Conservation (phyloP, 192 early-diverging fungal species). For the Radiomyces spectabilis region DNA sequence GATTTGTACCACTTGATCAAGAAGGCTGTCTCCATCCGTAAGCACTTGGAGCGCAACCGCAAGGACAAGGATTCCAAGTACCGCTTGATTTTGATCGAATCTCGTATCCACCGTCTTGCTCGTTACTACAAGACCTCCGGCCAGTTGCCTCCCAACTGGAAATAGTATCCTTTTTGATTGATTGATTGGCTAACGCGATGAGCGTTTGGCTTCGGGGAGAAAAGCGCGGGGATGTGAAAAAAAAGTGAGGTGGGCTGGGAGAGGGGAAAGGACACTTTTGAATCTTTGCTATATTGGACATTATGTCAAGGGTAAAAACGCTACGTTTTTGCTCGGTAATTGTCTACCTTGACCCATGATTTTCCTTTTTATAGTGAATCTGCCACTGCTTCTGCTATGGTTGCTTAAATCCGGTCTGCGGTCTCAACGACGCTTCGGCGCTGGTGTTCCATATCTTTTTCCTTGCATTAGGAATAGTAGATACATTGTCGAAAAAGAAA, state of each 20-base stretch:
- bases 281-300: conserved; percentile 27
- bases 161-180: conserved; percentile 74
- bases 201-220: too few species aligned
- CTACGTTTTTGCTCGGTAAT: conserved; percentile 25
- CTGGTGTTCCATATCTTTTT: too few species aligned
- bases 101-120: conserved; percentile 95
- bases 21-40: conserved; percentile 98
- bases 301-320: conserved; percentile 17
- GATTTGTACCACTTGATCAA: conserved; percentile 99
- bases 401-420: too few species aligned
- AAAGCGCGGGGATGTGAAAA: too few species aligned
- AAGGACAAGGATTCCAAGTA: conserved; percentile 99
- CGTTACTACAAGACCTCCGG: conserved; percentile 99
- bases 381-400: conserved; percentile 32
- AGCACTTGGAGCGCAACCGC: conserved; percentile 98
- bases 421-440: too few species aligned
- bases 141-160: conserved; percentile 95
- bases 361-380: conserved; percentile 44
- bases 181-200: too few species aligned
- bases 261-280: too few species aligned
- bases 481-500: too few species aligned
- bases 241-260: too few species aligned
- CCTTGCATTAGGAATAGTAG: too few species aligned
- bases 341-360: conserved; percentile 31
- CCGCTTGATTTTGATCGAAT: conserved; percentile 93